phyloP scores from a whole-genome alignment of 1,139 yeast species.

The Blastobotrys elegans region DNA sequence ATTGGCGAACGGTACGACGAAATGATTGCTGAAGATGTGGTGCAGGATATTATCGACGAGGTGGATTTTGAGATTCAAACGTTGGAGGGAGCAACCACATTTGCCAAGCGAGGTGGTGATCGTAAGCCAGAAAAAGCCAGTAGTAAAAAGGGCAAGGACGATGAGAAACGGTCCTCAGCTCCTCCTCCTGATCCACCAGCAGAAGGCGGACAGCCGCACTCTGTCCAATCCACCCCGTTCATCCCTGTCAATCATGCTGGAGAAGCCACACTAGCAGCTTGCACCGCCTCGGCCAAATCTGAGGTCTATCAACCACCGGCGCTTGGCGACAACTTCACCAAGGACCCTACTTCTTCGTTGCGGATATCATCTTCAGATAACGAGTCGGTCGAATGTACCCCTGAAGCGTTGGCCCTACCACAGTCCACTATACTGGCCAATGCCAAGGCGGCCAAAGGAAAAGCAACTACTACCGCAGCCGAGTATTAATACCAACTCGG shows the following conservation, averaged over 20 bases:
- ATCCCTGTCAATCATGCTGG: slow-evolving; percentile 7
- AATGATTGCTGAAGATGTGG: slow-evolving; percentile 72
- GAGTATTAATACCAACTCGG: neutral
- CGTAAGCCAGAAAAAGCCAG: neutral
- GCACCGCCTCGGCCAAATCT: slow-evolving; percentile 1
- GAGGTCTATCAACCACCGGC: neutral
- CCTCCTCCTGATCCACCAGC: neutral
- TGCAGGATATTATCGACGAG: slow-evolving; percentile 82
- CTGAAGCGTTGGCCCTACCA: neutral
- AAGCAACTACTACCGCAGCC: neutral
- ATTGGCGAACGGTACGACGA: slow-evolving; percentile 62
- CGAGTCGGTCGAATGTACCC: neutral
- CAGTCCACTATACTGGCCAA: neutral
- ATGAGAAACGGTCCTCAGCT: neutral
- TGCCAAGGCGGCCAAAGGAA: neutral
- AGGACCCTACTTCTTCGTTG: neutral
- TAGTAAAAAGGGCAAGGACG: neutral
- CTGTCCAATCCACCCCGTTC: slow-evolving; percentile 1
- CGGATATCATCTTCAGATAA: neutral
- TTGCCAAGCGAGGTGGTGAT: neutral
- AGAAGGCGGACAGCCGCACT: slow-evolving; percentile 1
- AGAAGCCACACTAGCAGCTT: neutral
- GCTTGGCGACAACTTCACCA: neutral
- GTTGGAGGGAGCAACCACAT: neutral
- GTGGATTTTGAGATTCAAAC: slow-evolving; percentile 57